Evolutionary conservation across 306 rosid genomes (phyloP).

Genomic region (Glycine soja): DNA sequence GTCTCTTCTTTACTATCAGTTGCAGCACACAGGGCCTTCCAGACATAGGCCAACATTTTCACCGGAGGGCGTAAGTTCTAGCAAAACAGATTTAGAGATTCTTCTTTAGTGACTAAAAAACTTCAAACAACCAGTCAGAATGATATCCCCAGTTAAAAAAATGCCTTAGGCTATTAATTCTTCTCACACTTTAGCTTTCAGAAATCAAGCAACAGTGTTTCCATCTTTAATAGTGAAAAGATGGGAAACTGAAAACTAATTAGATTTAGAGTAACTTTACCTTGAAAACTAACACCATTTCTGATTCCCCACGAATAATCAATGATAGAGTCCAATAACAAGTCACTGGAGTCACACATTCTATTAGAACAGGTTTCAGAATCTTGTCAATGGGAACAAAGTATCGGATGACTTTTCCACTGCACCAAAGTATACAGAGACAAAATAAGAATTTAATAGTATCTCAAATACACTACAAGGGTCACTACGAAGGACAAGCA

Average conservation of each 20-base stretch:
- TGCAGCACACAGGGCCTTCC: slow-evolving; percentile 89
- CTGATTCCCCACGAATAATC: slow-evolving; percentile 69
- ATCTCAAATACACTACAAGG: too few species aligned
- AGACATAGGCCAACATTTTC: slow-evolving; percentile 83
- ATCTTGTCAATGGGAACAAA: slow-evolving; percentile 85
- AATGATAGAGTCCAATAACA: slow-evolving; percentile 89
- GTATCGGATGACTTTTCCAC: slow-evolving; percentile 73
- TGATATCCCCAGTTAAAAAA: background rate
- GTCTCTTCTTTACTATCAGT: slow-evolving; percentile 53
- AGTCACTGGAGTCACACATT: slow-evolving; percentile 89
- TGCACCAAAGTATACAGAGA: slow-evolving; percentile 30
- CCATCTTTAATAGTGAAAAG: slow-evolving; percentile 4
- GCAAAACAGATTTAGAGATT: slow-evolving; percentile 39
- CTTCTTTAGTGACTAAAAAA: slow-evolving; percentile 9
- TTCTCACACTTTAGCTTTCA: background rate
- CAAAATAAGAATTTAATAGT: background rate
- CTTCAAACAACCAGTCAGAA: background rate
- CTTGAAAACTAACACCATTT: slow-evolving; percentile 75
- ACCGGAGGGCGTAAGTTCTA: slow-evolving; percentile 78
- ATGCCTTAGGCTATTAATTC: slow-evolving; percentile 17
- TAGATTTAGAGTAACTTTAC: slow-evolving; percentile 45
- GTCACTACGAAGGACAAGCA: slow-evolving; percentile 20
- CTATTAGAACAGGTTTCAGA: slow-evolving; percentile 77
- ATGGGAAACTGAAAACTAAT: slow-evolving; percentile 5
- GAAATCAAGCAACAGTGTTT: slow-evolving; percentile 5